phyloP scores from a whole-genome alignment of 768 basidiomycete species.

The Tricholoma sp. region DNA sequence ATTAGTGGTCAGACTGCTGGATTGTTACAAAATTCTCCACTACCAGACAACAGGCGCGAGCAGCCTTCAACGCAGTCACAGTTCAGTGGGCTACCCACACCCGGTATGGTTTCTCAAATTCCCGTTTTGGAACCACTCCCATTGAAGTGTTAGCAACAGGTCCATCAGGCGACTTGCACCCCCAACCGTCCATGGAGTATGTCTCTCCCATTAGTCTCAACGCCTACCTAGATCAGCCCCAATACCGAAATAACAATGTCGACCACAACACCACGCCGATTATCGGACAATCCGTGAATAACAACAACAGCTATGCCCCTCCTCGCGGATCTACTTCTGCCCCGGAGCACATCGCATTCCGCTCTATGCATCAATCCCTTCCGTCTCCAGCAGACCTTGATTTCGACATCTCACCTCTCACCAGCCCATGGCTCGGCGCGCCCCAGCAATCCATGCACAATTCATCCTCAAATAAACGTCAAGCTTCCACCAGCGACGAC shows the following conservation, averaged over 20 bases:
- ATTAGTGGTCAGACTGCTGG: not conserved
- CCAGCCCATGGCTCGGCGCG: conserved; percentile 77
- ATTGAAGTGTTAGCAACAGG: conserved; percentile 29
- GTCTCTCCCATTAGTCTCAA: conserved; percentile 59
- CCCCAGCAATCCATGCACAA: conserved; percentile 30
- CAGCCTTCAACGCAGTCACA: conserved; percentile 20
- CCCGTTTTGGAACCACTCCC: not conserved
- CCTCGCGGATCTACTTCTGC: conserved; percentile 50
- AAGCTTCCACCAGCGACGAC: conserved; percentile 52
- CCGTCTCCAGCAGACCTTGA: conserved; percentile 53
- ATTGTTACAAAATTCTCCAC: conserved; percentile 18
- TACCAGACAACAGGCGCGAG: conserved; percentile 23
- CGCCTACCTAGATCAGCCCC: conserved; percentile 20
- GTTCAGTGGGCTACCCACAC: conserved; percentile 61
- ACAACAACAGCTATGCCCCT: conserved; percentile 4
- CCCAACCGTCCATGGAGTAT: conserved; percentile 53
- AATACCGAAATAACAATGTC: conserved; percentile 12
- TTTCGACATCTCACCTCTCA: conserved; percentile 73
- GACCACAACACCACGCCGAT: conserved; percentile 17
- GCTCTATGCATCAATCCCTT: conserved; percentile 26
- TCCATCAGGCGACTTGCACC: conserved; percentile 61
- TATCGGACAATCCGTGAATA: conserved; percentile 17
- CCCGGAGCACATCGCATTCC: conserved; percentile 71
- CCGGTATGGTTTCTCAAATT: conserved; percentile 38
- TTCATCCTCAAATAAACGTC: conserved; percentile 40